Evolutionary conservation across 192 early-diverging fungal species (phyloP).

Genomic region (Funneliformis mosseae): DNA sequence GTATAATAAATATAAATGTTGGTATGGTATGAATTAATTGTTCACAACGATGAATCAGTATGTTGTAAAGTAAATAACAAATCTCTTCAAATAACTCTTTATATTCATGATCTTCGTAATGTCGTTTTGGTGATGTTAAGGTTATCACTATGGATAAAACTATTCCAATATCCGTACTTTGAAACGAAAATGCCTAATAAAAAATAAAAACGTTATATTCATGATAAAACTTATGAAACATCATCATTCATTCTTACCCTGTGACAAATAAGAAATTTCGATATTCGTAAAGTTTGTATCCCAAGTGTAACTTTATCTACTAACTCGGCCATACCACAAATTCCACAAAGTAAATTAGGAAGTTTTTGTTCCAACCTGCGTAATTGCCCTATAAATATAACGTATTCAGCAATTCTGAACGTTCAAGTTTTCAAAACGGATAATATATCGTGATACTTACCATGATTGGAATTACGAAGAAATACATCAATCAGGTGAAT

Average conservation of each 20-base stretch:
- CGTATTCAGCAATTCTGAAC: neutral
- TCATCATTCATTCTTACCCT: neutral
- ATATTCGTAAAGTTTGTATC: neutral
- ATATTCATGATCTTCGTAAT: neutral
- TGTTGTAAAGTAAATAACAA: conserved; percentile 48
- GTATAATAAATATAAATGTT: conserved; percentile 53
- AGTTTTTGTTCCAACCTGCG: conserved; percentile 1
- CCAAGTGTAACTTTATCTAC: neutral
- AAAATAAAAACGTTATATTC: neutral
- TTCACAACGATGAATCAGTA: conserved; percentile 54
- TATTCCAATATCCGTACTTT: conserved; percentile 8
- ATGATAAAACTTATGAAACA: no score
- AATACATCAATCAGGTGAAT: neutral
- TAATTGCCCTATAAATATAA: neutral
- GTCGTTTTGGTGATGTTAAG: conserved; percentile 7
- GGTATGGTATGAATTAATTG: conserved; percentile 53
- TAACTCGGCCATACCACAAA: neutral
- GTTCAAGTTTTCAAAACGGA: neutral
- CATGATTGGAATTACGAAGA: conserved; percentile 2
- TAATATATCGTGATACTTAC: neutral
- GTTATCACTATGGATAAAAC: conserved; percentile 14
- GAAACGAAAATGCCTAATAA: conserved; percentile 13
- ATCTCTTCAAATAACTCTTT: conserved; percentile 18
- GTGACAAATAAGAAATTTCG: neutral
- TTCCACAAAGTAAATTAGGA: neutral